Evolutionary conservation across 1,139 yeast genomes (phyloP).

Genomic region (Saccharomyces hybrid): DNA sequence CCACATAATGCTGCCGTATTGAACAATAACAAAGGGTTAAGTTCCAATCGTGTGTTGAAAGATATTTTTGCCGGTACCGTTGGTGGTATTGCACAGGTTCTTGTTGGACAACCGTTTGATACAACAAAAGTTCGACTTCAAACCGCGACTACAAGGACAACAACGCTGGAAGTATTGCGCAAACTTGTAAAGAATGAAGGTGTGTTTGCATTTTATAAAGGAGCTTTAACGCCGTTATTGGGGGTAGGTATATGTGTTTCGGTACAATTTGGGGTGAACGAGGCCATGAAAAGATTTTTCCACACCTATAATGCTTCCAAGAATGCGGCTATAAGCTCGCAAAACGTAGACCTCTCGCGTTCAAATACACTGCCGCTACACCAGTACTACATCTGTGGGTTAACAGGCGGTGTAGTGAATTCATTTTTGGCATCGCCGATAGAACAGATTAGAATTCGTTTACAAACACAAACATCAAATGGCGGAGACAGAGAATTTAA

Average conservation of each 20-base stretch:
- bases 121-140: slow-evolving; percentile 82
- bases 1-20: slow-evolving; percentile 5
- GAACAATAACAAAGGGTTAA: background rate
- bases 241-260: slow-evolving; percentile 95
- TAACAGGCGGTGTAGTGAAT: slow-evolving; percentile 83
- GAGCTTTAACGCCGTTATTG: slow-evolving; percentile 74
- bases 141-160: slow-evolving; percentile 64
- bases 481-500: slow-evolving; percentile 40
- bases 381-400: slow-evolving; percentile 75
- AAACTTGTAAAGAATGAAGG: slow-evolving; percentile 71
- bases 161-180: slow-evolving; percentile 65
- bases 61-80: slow-evolving; percentile 81
- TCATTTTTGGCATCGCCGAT: slow-evolving; percentile 85
- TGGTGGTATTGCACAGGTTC: slow-evolving; percentile 86
- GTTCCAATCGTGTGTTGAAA: slow-evolving; percentile 13
- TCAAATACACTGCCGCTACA: slow-evolving; percentile 36
- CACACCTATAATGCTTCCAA: slow-evolving; percentile 35
- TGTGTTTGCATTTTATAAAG: slow-evolving; percentile 73
- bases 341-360: background rate
- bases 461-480: slow-evolving; percentile 67
- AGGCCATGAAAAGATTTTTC: slow-evolving; percentile 72
- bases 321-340: slow-evolving; percentile 5
- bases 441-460: slow-evolving; percentile 83
- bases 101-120: slow-evolving; percentile 88
- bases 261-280: slow-evolving; percentile 82